Evolutionary conservation across 2,329 filamentous ascomycete genomes (phyloP), one percentile per base, ranked within the genome.

Genomic region (Nakataea oryzae): DNA sequence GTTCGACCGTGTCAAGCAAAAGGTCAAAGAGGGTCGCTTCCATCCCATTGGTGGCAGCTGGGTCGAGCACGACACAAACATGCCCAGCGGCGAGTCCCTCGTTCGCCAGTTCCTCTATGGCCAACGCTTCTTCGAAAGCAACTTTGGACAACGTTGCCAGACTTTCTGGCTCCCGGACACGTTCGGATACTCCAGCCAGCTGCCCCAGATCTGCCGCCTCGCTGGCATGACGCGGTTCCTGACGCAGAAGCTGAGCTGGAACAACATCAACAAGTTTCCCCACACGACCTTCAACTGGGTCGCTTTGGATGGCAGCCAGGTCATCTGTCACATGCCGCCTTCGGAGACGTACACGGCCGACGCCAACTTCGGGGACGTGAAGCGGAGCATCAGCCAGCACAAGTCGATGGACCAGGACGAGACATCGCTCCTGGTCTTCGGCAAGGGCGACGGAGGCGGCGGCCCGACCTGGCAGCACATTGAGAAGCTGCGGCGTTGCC

Each of bases 251-350:
- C 81, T 99, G 64, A 97, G 93, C 79, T 99, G 95, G 95, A 97
- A 97, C 79, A 97, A 97, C 73, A 97, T 97, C 82, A 97, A 97
- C 78, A 96, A 90, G 71, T 99, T 97, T 77, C 95, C 95, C 0
- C 95, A 97, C 72, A 97, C 95, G 7, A 97, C 95, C 0, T 99
- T 99, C 81, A 96, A 96, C 75, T 99, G 95, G 95, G 93, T 99
- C 34, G 86, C 92, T 14, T 84, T 97, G 17, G 95, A 99, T 73
- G 93, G 95, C 63, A 96, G 90, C 70, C 95, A 97, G 71, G 95
- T 99, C 67, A 86, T 99, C 65, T 97, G 93, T 74, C 95, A 99
- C 71, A 99, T 99, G 95, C 86, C 93, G 3, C 95, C 95, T 1
- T 85, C 91, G 2, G 93, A 99, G 76, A 97, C 95, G 0, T 97